Evolutionary conservation across 148 eudicot species (phyloP), one percentile per base, ranked within the genome.

Genomic region (Silene uniflora): DNA sequence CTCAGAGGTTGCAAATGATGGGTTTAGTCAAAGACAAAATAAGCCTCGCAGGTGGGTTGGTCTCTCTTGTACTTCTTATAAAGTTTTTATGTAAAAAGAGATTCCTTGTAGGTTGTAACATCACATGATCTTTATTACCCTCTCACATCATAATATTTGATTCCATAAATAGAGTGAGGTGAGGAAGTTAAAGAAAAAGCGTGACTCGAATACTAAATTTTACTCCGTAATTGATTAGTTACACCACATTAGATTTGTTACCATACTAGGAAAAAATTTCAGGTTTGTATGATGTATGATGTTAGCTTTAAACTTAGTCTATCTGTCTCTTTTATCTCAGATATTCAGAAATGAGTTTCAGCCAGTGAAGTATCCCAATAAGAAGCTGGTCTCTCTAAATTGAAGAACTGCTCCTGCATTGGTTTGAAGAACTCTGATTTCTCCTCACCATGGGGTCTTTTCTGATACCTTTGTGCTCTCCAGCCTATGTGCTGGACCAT

Each of bases 301-400:
- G 71, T 67, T 67, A 67, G 18, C 12, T 35, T 18, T 68, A 39
- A 39, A 68, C 71, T 10, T 10, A 11, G 55, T 19, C 13, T 42
- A 25, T 18, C 16, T 42, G 7, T 72, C 23, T 9, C 35, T 62
- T 79, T 59, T 64, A 13, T 3, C 83, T 86, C 89, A 93, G 97
- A 91, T 91, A 93, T 83, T 88, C 98, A 5, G 91, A 93, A 80
- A 93, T 93, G 97, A 91, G 83, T 78, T 91, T 93, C 84, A 91
- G 89, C 76, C 92, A 88, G 87, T 93, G 90, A 91, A 79, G 78
- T 78, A 67, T 76, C 75, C 69, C 81, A 89, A 81, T 83, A 85
- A 83, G 83, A 73, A 69, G 83, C 74, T 46, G 62, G 81, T 35
- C 14, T 73, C 63, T 70, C 76, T 13, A 59, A 69, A 25, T 74